Percentiles rank a stretch among this genome's conserved stretches.
Evolutionary conservation across 1,284 basidiomycete species (phyloP).

Genomic region (Puccinia novopanici): DNA sequence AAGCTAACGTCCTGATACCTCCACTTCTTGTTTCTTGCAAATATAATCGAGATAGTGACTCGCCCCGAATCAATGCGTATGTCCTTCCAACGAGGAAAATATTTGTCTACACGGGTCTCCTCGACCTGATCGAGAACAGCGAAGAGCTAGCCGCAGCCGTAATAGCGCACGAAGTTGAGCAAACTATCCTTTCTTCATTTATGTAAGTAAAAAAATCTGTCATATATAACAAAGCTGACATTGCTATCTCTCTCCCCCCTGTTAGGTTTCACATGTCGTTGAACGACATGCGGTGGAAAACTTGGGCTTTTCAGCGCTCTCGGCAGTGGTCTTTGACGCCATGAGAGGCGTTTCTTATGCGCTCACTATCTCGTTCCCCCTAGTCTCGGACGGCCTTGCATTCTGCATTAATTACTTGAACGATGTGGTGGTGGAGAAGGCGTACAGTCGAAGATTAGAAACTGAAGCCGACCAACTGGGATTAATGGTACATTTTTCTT

Average conservation of each 20-base stretch:
- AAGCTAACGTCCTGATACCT: not conserved
- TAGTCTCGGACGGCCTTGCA: conserved; percentile 62
- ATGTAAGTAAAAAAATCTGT: not conserved
- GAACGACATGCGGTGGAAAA: conserved; percentile 64
- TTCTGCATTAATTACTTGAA: conserved; percentile 63
- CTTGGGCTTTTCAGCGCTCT: conserved; percentile 61
- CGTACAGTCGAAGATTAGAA: conserved; percentile 64
- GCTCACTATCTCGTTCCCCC: conserved; percentile 61
- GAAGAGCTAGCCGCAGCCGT: conserved; percentile 63
- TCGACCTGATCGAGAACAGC: conserved; percentile 60
- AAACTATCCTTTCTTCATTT: not conserved
- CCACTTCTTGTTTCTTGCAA: conserved; percentile 60
- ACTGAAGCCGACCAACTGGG: conserved; percentile 64
- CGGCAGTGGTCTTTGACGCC: conserved; percentile 63
- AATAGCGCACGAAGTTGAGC: conserved; percentile 61
- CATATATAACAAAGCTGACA: too few species aligned
- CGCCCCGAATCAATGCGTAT: conserved; percentile 63
- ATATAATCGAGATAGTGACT: conserved; percentile 52
- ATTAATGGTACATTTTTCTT: conserved; percentile 58
- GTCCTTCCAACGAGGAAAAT: conserved; percentile 63
- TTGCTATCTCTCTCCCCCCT: not conserved
- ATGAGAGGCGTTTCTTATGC: conserved; percentile 63
- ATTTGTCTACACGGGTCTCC: conserved; percentile 63
- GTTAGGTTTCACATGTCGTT: conserved; percentile 60
- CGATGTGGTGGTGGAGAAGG: conserved; percentile 62